A percentile compares a stretch with the other conserved stretches of the same genome.
These are phyloP conservation scores for Coleophoma eucalyptorum DNA, from an alignment of 2,329 filamentous ascomycete species.

Conservation along the genomic window DNA sequence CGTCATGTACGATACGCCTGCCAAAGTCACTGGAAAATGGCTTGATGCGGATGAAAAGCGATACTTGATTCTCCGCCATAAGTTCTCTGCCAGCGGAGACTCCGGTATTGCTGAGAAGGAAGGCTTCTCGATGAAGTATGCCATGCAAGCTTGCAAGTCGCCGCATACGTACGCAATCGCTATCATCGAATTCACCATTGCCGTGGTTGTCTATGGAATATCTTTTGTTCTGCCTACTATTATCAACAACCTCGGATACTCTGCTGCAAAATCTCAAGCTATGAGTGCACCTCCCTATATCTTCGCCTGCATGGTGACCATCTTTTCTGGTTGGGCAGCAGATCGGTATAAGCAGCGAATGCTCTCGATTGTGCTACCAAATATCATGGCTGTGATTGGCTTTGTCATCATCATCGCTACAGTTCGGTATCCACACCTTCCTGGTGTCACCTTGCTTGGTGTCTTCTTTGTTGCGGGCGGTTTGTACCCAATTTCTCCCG, in stretches of 20 bases:
- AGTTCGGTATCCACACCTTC: conserved; percentile 29
- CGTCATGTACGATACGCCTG: conserved; percentile 66
- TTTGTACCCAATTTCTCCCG: conserved; percentile 70
- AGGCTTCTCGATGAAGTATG: conserved; percentile 64
- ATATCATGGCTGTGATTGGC: conserved; percentile 64
- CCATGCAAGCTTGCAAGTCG: conserved; percentile 36
- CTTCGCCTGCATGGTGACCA: conserved; percentile 71
- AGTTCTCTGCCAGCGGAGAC: conserved; percentile 54
- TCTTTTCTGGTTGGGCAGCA: conserved; percentile 66
- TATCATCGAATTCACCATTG: conserved; percentile 75
- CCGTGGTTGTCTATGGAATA: conserved; percentile 71
- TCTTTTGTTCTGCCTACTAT: conserved; percentile 72
- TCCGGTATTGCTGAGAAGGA: conserved; percentile 53
- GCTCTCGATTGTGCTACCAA: conserved; percentile 62
- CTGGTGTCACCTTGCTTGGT: conserved; percentile 72
- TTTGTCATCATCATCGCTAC: conserved; percentile 65
- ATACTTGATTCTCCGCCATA: conserved; percentile 47
- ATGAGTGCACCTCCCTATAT: conserved; percentile 53
- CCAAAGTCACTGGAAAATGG: conserved; percentile 59
- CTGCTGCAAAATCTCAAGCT: conserved; percentile 42
- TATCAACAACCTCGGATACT: conserved; percentile 60
- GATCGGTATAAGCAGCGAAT: conserved; percentile 71
- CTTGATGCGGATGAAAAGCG: conserved; percentile 57
- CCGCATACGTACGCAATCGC: conserved; percentile 45
- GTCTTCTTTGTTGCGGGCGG: conserved; percentile 78